These are phyloP conservation scores for Cucumis melo DNA, from an alignment of 306 rosid genomes.

Conservation along the genomic window DNA sequence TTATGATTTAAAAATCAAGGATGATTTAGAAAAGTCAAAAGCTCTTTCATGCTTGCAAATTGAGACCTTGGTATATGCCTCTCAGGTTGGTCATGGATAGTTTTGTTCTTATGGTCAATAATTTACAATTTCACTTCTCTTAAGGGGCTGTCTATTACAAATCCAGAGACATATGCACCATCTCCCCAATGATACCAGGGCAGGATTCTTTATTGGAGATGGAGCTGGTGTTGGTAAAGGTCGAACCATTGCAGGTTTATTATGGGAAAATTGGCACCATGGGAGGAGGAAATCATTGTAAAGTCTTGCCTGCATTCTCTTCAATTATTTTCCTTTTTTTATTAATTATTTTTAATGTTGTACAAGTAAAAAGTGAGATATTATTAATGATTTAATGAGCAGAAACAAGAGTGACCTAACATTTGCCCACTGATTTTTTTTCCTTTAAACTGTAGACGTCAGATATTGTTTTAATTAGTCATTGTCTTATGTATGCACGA, in stretches of 20 bases:
- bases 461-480: background rate
- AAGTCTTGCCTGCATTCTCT: slow-evolving; percentile 23
- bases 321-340: background rate
- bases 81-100: slow-evolving; percentile 66
- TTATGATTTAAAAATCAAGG: slow-evolving; percentile 59
- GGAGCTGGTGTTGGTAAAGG: slow-evolving; percentile 99
- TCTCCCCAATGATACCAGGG: slow-evolving; percentile 62
- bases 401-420: background rate
- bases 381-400: background rate
- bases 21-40: slow-evolving; percentile 47
- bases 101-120: slow-evolving; percentile 9
- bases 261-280: slow-evolving; percentile 92
- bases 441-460: background rate
- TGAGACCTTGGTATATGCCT: slow-evolving; percentile 92
- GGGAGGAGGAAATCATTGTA: slow-evolving; percentile 83
- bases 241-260: slow-evolving; percentile 89
- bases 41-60: slow-evolving; percentile 93
- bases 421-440: background rate
- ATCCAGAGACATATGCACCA: slow-evolving; percentile 88
- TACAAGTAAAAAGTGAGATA: background rate
- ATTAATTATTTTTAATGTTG: background rate
- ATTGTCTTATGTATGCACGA: background rate
- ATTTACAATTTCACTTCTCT: slow-evolving; percentile 10
- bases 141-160: slow-evolving; percentile 27
- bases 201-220: slow-evolving; percentile 91